Percentiles rank a stretch among this genome's conserved stretches.
Conservation (phyloP, 2,329 filamentous ascomycete species). For the Celoporthe dispersa region DNA sequence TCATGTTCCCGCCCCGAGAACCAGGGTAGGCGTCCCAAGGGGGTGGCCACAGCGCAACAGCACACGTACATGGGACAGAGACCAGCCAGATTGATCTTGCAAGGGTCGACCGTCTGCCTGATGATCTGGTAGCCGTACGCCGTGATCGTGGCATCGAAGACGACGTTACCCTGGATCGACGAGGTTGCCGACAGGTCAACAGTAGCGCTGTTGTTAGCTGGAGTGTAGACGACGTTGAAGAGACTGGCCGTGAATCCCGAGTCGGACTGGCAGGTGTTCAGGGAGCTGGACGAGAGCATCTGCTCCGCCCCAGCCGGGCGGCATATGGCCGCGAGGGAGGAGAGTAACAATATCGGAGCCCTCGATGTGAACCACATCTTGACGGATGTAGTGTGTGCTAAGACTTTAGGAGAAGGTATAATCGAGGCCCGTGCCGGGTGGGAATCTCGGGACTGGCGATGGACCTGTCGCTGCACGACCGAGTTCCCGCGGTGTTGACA, state of each 20-base stretch:
- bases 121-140: conserved; percentile 83
- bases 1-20: not conserved
- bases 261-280: conserved; percentile 83
- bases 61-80: conserved; percentile 78
- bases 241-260: conserved; percentile 85
- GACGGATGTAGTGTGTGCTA: conserved; percentile 26
- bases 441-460: not conserved
- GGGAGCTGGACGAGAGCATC: conserved; percentile 79
- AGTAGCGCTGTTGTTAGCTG: conserved; percentile 71
- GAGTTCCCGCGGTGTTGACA: conserved; percentile 21
- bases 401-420: conserved; percentile 9
- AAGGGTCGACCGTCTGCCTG: conserved; percentile 73
- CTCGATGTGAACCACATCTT: conserved; percentile 54
- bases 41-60: not conserved
- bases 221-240: conserved; percentile 83
- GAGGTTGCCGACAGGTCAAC: conserved; percentile 83
- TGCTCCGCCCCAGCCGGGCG: conserved; percentile 62
- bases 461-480: conserved; percentile 24
- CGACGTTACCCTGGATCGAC: conserved; percentile 79
- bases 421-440: conserved; percentile 17
- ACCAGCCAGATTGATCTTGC: conserved; percentile 69
- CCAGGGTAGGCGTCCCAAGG: not conserved
- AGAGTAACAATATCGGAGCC: conserved; percentile 51
- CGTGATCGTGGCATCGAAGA: conserved; percentile 74
- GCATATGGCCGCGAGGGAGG: conserved; percentile 48